Evolutionary conservation across 2,329 filamentous ascomycete genomes (phyloP).

Genomic region (Cylindrodendrum hubeiense): DNA sequence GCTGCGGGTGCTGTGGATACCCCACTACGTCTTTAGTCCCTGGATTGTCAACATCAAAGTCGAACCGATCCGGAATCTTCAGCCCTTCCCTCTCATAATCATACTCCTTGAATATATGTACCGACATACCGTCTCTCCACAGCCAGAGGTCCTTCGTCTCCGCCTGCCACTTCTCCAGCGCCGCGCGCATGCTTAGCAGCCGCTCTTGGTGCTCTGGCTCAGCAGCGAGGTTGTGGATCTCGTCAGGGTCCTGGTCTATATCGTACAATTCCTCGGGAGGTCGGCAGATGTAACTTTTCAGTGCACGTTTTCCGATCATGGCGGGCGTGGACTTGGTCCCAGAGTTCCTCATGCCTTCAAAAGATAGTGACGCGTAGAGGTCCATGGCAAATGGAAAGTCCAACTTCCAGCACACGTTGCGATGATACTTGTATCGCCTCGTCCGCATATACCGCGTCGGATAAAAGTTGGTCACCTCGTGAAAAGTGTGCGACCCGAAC

Average conservation of each 20-base stretch:
- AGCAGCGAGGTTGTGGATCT: conserved; percentile 56
- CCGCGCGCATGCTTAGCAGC: conserved; percentile 47
- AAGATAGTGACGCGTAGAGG: conserved; percentile 57
- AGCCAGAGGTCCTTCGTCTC: conserved; percentile 46
- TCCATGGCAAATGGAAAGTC: conserved; percentile 63
- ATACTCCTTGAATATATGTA: conserved; percentile 36
- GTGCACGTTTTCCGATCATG: conserved; percentile 52
- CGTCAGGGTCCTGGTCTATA: conserved; percentile 57
- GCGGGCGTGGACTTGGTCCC: conserved; percentile 14
- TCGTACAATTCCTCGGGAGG: conserved; percentile 61
- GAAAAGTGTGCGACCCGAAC: conserved; percentile 65
- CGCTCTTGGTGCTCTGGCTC: conserved; percentile 43
- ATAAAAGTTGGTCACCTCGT: conserved; percentile 64
- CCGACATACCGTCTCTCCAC: conserved; percentile 43
- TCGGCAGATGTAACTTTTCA: conserved; percentile 59
- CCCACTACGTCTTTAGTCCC: conserved; percentile 26
- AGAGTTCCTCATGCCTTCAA: conserved; percentile 58
- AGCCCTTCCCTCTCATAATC: conserved; percentile 42
- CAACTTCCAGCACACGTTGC: conserved; percentile 61
- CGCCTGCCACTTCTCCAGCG: conserved; percentile 46
- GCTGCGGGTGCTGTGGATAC: conserved; percentile 24
- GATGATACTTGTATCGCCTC: conserved; percentile 61
- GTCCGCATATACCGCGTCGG: conserved; percentile 61
- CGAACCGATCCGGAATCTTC: conserved; percentile 45
- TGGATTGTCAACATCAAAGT: conserved; percentile 40